Base-by-base conservation (phyloP, 2,329 filamentous ascomycete genomes). In the Aspergillus luchuensis region DNA sequence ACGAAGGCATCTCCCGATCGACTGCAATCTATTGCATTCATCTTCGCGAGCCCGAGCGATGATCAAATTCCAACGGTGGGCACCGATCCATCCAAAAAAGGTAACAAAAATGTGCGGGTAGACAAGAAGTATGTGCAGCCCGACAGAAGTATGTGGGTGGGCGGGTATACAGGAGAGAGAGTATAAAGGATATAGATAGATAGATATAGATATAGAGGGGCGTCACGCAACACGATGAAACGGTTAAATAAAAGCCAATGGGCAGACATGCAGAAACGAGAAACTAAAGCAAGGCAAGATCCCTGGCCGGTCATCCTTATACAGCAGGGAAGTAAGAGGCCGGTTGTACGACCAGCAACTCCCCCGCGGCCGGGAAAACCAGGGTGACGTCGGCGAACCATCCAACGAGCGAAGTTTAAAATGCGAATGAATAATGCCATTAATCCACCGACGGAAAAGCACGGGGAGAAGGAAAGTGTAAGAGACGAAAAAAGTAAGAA, bases 1-100 rank as follows among this genome's bases (percentile, higher is more conserved):
- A 74, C 73, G 48, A 62, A 47, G 41, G 30, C 19, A 28, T 33
- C 25, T 5, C 19, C 17, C 41, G 41, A 50, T 45, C 54, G 47
- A 41, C 39, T 10, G 47, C 25, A 33, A 28, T 50, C 47, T 11
- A 19, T 53, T 39, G 28, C 15, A 30, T 28, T 19, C 33, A 11
- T 33, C 28, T 57, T 19, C 43, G 38, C 39, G 39, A 48, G 50
- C 30, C 36, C 55, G 43, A 21, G 54, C 21, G 39, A 45, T 21
- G 47, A 50, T 30, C 47, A 30, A 30, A 50, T 50, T 50, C 47
- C 47, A 50, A 17, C 2, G 47, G n/a, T 30, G 25, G 47, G 23
- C 15, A 50, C 23, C n/a, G 25, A 45, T 11, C 41, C 47, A 33
- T 21, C 41, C 41, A 45, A 45, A 50, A 33, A n/a, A 17, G 25